Conservation (phyloP, 495 filamentous ascomycete genomes). For the Annulohypoxylon maeteangense region DNA sequence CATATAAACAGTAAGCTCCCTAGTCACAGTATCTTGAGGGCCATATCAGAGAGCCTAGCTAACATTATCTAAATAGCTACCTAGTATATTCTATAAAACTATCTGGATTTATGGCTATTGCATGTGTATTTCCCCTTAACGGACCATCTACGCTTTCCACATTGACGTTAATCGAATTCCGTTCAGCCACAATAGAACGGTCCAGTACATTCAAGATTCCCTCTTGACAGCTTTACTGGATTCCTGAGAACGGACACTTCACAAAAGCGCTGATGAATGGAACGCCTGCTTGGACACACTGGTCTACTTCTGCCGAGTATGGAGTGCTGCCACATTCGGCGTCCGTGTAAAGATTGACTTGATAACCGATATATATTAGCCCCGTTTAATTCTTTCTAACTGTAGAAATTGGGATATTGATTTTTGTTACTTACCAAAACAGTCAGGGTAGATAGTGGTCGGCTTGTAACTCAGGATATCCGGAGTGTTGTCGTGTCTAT, state of each 20-base stretch:
- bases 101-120: background rate
- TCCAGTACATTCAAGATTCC: background rate
- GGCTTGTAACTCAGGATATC: conserved; percentile 37
- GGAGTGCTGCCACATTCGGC: conserved; percentile 26
- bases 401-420: background rate
- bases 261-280: conserved; percentile 39
- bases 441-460: conserved; percentile 33
- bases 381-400: background rate
- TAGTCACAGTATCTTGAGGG: background rate
- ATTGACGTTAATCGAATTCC: background rate
- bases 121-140: background rate
- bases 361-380: background rate
- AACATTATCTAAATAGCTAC: background rate
- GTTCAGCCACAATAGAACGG: background rate
- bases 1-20: background rate
- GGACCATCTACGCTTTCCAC: too few relatives aligned
- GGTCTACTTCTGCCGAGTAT: conserved; percentile 22
- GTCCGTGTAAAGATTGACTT: conserved; percentile 35
- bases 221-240: background rate
- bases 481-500: conserved; percentile 34
- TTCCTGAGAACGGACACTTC: conserved; percentile 29
- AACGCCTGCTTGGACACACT: conserved; percentile 35
- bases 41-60: background rate
- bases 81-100: background rate
- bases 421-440: conserved; percentile 10